Evolutionary conservation across 768 basidiomycete genomes (phyloP), one percentile per base, ranked within the genome.

Genomic region (Coprinopsis sp.): DNA sequence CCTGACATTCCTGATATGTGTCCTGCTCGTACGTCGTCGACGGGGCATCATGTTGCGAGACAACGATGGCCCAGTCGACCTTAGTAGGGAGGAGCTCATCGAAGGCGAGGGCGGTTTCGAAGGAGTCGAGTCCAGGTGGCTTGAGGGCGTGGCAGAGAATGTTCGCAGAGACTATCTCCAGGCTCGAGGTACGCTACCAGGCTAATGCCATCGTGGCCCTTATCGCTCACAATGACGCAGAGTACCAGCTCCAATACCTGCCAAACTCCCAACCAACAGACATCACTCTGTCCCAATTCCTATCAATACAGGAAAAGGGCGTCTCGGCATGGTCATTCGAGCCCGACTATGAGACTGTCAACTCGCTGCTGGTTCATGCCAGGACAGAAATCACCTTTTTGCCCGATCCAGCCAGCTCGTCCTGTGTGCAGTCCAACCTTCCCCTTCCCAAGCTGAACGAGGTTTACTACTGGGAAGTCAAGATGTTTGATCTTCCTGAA

Each of bases 301-400:
- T 99, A 18, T 93, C 94, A 22, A 99, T 99, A 48, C 96, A 99
- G 63, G 96, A 99, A 69, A 99, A 99, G 61, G 96, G 96, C 54
- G 95, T 99, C 36, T 95, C 94, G 22, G 96, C 96, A 14, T 99
- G 96, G 96, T 93, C 84, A 30, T 99, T 99, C 61, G 96, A 99
- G 64, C 96, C 96, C 28, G 96, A 98, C 64, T 97, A 94, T 62
- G 94, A 98, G 66, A 86, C 91, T 44, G 81, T 93, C 62, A 86
- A 89, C 53, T 91, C 90, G 6, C 76, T 98, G 36, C 78, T 97
- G 33, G 95, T 99, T 40, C 92, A 96, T 57, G 84, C 90, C 18
- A 83, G 96, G 39, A 99, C 96, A 0, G 96, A 99, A 68, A 87
- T 99, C 56, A 96, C 94, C 5, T 99, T 99, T 69, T 85, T 99